Evolutionary conservation across 2,329 filamentous ascomycete species (phyloP), one percentile per base, ranked within the genome.

Genomic region (Beauveria scarabaeidicola): DNA sequence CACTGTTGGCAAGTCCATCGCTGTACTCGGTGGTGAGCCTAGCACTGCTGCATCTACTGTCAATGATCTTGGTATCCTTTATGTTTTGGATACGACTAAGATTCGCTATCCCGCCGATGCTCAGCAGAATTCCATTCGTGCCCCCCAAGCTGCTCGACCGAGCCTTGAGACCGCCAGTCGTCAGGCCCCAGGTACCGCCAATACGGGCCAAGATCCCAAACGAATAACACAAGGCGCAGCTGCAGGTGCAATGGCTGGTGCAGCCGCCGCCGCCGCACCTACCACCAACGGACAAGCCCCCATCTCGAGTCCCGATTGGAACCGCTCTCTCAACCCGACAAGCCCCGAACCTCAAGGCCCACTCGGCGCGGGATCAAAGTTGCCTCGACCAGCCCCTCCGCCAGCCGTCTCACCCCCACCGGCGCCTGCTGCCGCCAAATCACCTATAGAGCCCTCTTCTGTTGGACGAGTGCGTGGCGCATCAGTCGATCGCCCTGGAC

Each of bases 61-160:
- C 36, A 87, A 87, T 62, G 94, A 99, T 70, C 79, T 99, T 56
- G 91, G 89, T 61, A 83, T 96, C 68, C 88, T 91, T 40, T 99
- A 97, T 72, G 83, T 97, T 64, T 79, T 99, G 62, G 94, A 99
- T 72, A 99, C 94, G 9, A 87, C 85, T 52, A 99, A 99, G 74
- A 99, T 99, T 66, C 85, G 94, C 64, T 99, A 99, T 73, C 94
- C 94, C 1, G 93, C 90, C 66, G 92, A 97, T 68, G 74, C 79
- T 5, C 79, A 78, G 63, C 54, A 58, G 44, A 61, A n/a, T 19
- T 29, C 60, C 2, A 21, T 51, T 38, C 60, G 60, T 32, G 27
- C 8, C 62, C 67, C 17, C 64, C 65, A 61, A 47, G 59, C 5
- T 17, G 23, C 36, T 46, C 57, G 58, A 15, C 55, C 36, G 70